These are phyloP conservation scores for Tetragonia tetragonoides DNA, from an alignment of 148 eudicot species.

Conservation along the genomic window DNA sequence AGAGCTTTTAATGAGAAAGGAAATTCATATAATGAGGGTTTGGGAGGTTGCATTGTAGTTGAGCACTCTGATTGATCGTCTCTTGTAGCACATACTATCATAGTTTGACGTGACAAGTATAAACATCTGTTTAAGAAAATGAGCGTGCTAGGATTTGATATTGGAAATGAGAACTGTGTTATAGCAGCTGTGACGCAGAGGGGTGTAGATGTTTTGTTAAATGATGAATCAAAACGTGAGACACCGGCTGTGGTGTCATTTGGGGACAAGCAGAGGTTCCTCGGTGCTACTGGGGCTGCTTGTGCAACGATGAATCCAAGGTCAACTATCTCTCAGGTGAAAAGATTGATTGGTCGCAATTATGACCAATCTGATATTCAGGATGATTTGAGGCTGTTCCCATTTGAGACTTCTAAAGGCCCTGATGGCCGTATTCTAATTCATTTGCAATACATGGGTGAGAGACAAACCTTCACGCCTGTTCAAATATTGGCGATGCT, in stretches of 20 bases:
- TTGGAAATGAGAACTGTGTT: slow-evolving; percentile 93
- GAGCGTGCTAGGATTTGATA: slow-evolving; percentile 85
- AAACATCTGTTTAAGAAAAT: slow-evolving; percentile 29
- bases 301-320: slow-evolving; percentile 80
- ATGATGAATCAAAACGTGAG: slow-evolving; percentile 84
- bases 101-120: background rate
- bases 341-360: slow-evolving; percentile 67
- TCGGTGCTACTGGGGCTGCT: slow-evolving; percentile 88
- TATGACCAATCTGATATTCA: slow-evolving; percentile 56
- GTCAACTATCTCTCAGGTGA: slow-evolving; percentile 85
- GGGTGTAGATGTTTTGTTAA: slow-evolving; percentile 81
- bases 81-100: background rate
- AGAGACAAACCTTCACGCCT: slow-evolving; percentile 58
- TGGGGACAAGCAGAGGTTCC: slow-evolving; percentile 83
- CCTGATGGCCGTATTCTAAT: slow-evolving; percentile 72
- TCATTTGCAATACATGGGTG: slow-evolving; percentile 58
- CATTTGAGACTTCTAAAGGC: slow-evolving; percentile 75
- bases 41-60: background rate
- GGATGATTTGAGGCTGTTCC: slow-evolving; percentile 59
- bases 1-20: background rate
- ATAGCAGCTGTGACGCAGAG: slow-evolving; percentile 69
- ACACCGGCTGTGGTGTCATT: slow-evolving; percentile 83
- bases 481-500: slow-evolving; percentile 92
- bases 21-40: background rate
- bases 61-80: background rate